Conservation (phyloP, 2,329 filamentous ascomycete species). For the Eutypella sp. region DNA sequence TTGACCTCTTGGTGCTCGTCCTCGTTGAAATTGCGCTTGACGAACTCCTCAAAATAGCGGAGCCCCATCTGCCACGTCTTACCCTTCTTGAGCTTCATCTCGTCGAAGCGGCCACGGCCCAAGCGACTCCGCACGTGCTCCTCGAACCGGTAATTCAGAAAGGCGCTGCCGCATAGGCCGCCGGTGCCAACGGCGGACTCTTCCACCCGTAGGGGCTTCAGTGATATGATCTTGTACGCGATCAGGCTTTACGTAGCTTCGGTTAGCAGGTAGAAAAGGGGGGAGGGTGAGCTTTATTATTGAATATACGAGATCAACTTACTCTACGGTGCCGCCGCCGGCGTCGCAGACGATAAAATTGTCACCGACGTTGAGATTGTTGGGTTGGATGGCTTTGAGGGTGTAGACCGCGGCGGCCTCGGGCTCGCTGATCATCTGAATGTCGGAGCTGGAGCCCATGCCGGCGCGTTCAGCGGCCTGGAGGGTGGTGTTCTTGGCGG, state of each 20-base stretch:
- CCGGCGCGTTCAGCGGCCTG: constrained; percentile 73
- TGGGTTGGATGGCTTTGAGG: constrained; percentile 72
- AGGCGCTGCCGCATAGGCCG: constrained; percentile 71
- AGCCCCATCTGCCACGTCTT: constrained; percentile 79
- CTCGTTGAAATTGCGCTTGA: constrained; percentile 78
- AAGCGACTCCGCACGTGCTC: constrained; percentile 67
- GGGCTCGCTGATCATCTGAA: constrained; percentile 77
- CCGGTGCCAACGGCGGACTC: constrained; percentile 78
- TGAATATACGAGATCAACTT: constrained; percentile 21
- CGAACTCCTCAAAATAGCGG: constrained; percentile 77
- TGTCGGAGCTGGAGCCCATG: constrained; percentile 65
- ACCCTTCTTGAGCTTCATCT: constrained; percentile 72
- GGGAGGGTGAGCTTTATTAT: background rate
- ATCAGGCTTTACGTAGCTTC: constrained; percentile 51
- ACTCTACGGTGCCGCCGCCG: constrained; percentile 64
- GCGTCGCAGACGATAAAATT: constrained; percentile 61
- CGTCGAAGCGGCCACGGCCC: constrained; percentile 61
- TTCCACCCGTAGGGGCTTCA: constrained; percentile 67
- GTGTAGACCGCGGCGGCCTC: constrained; percentile 78
- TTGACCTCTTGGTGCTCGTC: constrained; percentile 74
- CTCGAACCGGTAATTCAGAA: constrained; percentile 76
- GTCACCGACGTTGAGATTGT: constrained; percentile 64
- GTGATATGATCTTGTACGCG: constrained; percentile 72
- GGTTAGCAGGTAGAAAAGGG: constrained; percentile 6
- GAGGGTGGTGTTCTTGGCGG: constrained; percentile 77